These are phyloP conservation scores for Podospora bellae-mahoneyi DNA, from an alignment of 495 filamentous ascomycete species.

Conservation along the genomic window DNA sequence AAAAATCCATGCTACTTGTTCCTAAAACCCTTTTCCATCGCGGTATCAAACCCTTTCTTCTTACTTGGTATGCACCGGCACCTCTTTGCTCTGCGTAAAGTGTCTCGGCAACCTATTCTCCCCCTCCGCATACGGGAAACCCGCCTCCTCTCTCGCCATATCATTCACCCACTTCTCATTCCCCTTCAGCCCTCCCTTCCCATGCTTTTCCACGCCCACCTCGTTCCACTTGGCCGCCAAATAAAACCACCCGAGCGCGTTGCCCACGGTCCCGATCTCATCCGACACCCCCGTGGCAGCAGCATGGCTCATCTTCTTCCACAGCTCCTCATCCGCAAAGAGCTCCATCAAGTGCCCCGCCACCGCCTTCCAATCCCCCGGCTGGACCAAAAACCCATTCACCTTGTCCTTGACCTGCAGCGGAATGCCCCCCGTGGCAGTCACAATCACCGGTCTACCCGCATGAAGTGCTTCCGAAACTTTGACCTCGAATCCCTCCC, in stretches of 20 bases:
- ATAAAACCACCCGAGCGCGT: constrained; percentile 74
- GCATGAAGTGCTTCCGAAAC: constrained; percentile 86
- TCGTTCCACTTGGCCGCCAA: constrained; percentile 61
- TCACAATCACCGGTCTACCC: constrained; percentile 78
- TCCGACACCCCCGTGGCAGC: constrained; percentile 68
- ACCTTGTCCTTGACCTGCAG: constrained; percentile 71
- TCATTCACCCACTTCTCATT: constrained; percentile 71
- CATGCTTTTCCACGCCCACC: constrained; percentile 38
- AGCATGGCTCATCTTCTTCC: constrained; percentile 63
- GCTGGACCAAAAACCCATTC: constrained; percentile 73
- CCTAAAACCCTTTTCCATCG: background rate
- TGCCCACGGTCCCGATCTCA: constrained; percentile 81
- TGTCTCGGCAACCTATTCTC: constrained; percentile 59
- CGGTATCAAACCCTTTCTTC: too few relatives aligned
- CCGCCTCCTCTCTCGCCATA: constrained; percentile 67
- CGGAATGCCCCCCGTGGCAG: constrained; percentile 75
- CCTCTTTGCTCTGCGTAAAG: constrained; percentile 38
- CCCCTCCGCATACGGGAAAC: constrained; percentile 52
- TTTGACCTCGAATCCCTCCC: constrained; percentile 88
- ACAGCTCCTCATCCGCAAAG: constrained; percentile 62
- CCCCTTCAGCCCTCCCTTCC: constrained; percentile 40
- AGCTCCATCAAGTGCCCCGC: constrained; percentile 67
- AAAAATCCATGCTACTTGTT: background rate
- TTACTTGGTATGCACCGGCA: constrained; percentile 22
- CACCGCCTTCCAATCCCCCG: constrained; percentile 69